These are phyloP conservation scores for Telfairia occidentalis DNA, from an alignment of 331 rosid species.

Conservation along the genomic window DNA sequence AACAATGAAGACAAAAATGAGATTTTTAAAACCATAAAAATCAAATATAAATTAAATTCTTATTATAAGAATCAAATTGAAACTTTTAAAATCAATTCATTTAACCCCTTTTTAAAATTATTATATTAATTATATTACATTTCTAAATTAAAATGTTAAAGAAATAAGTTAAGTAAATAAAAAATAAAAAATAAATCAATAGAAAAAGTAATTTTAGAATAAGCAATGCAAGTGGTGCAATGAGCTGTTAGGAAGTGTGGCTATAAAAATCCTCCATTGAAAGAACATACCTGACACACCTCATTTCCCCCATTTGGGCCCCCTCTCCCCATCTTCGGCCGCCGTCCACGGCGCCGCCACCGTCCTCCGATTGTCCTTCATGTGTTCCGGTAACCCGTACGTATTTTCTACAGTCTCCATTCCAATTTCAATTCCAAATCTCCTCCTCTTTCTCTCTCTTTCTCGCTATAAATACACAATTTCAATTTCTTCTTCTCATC, in stretches of 20 bases:
- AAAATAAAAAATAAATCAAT: too few relatives aligned
- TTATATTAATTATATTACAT: too few relatives aligned
- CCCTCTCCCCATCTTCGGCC: neutral
- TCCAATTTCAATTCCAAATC: neutral
- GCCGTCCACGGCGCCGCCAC: neutral
- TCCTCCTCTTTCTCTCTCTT: neutral
- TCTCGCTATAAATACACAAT: neutral
- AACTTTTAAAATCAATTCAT: too few relatives aligned
- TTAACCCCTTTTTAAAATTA: too few relatives aligned
- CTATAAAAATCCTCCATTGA: neutral
- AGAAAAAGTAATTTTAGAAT: neutral
- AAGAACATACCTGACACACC: neutral
- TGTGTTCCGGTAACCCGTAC: neutral
- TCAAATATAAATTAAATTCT: too few relatives aligned
- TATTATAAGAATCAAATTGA: too few relatives aligned
- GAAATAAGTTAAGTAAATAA: too few relatives aligned
- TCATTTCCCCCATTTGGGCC: neutral
- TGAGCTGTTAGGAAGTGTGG: neutral
- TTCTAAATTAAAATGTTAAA: too few relatives aligned
- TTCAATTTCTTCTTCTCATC: neutral
- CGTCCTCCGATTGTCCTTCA: neutral
- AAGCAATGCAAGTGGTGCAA: neutral
- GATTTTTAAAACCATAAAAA: too few relatives aligned
- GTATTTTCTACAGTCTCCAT: neutral
- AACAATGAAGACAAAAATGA: too few relatives aligned